Evolutionary conservation across 805 yeast genomes (phyloP).

Genomic region (Saccharomycopsis amapae): DNA sequence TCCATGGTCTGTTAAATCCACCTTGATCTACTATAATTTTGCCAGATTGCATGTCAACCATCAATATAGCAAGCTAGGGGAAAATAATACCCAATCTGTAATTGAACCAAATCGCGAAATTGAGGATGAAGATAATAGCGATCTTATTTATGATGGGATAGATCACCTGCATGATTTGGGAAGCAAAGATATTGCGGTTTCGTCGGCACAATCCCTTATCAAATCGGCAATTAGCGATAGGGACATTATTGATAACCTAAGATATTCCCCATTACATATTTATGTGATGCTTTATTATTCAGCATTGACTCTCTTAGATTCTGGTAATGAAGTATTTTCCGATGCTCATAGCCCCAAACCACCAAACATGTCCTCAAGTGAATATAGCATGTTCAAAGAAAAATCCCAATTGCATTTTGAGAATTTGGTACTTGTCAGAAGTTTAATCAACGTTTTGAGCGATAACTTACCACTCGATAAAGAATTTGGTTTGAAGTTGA

Average conservation of each 20-base stretch:
- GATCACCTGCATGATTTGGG: background rate
- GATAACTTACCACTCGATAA: constrained; percentile 47
- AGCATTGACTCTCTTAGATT: constrained; percentile 46
- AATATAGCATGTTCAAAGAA: constrained; percentile 21
- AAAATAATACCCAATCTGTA: background rate
- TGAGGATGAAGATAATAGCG: background rate
- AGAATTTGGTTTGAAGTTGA: constrained; percentile 40
- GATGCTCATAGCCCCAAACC: constrained; percentile 9
- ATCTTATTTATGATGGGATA: background rate
- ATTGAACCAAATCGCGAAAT: background rate
- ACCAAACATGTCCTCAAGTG: too few relatives aligned
- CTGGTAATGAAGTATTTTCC: constrained; percentile 29
- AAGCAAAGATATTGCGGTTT: constrained; percentile 40
- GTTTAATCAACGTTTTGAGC: constrained; percentile 36
- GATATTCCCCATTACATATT: constrained; percentile 65
- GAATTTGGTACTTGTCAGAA: constrained; percentile 37
- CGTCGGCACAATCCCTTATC: constrained; percentile 58
- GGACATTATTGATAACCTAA: constrained; percentile 48
- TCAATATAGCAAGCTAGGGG: constrained; percentile 30
- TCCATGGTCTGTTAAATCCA: constrained; percentile 63
- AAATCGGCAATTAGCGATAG: constrained; percentile 51
- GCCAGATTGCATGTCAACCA: constrained; percentile 70
- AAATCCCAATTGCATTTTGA: constrained; percentile 29
- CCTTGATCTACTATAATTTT: constrained; percentile 62
- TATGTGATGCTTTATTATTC: constrained; percentile 68